Percentiles rank a stretch among this genome's conserved stretches.
These are phyloP conservation scores for Penicillium herquei DNA, from an alignment of 495 filamentous ascomycete genomes.

Conservation along the genomic window DNA sequence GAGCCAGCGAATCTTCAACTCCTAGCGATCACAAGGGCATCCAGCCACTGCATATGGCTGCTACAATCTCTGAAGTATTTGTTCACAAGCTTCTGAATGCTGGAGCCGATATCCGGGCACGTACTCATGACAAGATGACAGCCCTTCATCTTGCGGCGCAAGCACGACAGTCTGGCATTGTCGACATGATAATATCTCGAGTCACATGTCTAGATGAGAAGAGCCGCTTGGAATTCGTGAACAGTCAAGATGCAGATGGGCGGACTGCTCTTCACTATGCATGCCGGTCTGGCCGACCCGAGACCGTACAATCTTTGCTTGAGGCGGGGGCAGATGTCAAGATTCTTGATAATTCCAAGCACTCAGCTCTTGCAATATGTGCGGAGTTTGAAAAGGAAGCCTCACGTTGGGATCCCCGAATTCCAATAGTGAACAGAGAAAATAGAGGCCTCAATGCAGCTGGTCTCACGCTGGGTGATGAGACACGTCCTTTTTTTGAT, in stretches of 20 bases:
- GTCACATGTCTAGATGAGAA: background rate
- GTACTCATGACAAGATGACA: constrained; percentile 18
- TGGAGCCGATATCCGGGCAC: constrained; percentile 11
- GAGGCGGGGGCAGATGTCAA: constrained; percentile 12
- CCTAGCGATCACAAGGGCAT: constrained; percentile 10
- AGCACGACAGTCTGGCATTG: constrained; percentile 12
- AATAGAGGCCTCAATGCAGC: background rate
- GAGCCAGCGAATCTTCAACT: constrained; percentile 5
- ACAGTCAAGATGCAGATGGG: constrained; percentile 7
- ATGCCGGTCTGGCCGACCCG: constrained; percentile 18
- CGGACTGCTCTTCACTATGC: constrained; percentile 19
- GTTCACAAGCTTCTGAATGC: constrained; percentile 18
- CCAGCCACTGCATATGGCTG: constrained; percentile 19
- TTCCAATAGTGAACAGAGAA: background rate
- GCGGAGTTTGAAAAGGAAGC: constrained; percentile 1
- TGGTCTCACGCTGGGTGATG: background rate
- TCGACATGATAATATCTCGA: constrained; percentile 11
- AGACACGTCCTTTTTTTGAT: constrained; percentile 1
- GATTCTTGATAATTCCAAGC: background rate
- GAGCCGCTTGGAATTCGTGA: background rate
- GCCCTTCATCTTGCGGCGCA: constrained; percentile 21
- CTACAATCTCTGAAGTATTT: constrained; percentile 15
- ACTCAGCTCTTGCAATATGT: background rate
- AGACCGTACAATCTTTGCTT: constrained; percentile 15
- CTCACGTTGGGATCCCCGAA: background rate